phyloP scores from a whole-genome alignment of 2,329 filamentous ascomycete genomes.

The Daldinia eschscholtzii region DNA sequence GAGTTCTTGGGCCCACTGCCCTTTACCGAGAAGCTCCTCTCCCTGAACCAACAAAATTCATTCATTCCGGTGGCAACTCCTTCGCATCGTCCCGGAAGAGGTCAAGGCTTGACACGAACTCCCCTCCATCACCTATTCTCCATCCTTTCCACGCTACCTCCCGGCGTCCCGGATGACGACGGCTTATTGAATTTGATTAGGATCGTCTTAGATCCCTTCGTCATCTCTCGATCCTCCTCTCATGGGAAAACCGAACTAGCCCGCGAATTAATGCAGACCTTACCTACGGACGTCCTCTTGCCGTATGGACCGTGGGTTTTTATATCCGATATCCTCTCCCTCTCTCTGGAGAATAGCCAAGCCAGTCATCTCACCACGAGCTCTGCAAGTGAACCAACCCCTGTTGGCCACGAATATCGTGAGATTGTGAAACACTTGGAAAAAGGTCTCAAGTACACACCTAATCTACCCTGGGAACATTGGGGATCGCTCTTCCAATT shows the following conservation, averaged over 20 bases:
- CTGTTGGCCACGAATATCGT: constrained; percentile 76
- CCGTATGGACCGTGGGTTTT: constrained; percentile 66
- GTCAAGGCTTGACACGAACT: constrained; percentile 64
- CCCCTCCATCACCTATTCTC: constrained; percentile 76
- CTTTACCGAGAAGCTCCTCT: constrained; percentile 72
- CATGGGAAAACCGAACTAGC: constrained; percentile 62
- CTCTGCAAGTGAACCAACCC: constrained; percentile 59
- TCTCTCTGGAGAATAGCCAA: constrained; percentile 58
- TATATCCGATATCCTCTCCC: constrained; percentile 61
- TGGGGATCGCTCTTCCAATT: constrained; percentile 70
- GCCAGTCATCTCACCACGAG: constrained; percentile 55
- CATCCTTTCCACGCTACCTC: constrained; percentile 67
- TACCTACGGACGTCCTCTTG: constrained; percentile 60
- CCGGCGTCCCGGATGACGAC: constrained; percentile 62
- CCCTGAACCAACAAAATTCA: constrained; percentile 64
- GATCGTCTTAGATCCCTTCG: constrained; percentile 69
- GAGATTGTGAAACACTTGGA: constrained; percentile 76
- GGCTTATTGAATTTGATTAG: constrained; percentile 61
- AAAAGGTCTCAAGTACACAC: constrained; percentile 66
- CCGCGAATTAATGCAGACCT: constrained; percentile 64
- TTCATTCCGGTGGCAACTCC: constrained; percentile 75
- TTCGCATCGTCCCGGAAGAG: constrained; percentile 70
- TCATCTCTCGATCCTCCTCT: constrained; percentile 60
- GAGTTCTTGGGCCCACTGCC: constrained; percentile 68
- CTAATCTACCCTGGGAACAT: constrained; percentile 60